Conservation (phyloP, 768 basidiomycete genomes). For the Suillus variegatus region DNA sequence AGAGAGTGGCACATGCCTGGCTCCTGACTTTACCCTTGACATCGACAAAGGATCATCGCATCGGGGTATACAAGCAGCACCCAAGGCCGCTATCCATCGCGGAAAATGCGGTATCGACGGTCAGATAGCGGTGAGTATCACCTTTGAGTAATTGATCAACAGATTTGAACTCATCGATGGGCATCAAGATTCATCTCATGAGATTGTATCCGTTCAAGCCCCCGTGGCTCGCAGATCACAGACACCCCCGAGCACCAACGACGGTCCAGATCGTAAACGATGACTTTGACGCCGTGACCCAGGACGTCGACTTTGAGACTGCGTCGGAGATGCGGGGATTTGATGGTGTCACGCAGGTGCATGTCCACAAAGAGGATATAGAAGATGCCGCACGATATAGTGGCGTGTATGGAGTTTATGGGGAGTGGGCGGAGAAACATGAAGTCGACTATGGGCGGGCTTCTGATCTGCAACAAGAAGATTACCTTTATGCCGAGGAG, state of each 20-base stretch:
- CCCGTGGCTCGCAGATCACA: constrained; percentile 15
- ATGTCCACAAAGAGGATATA: constrained; percentile 13
- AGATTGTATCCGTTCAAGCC: constrained; percentile 26
- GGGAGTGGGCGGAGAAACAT: constrained; percentile 32
- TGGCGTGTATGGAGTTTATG: constrained; percentile 33
- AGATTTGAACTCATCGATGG: constrained; percentile 15
- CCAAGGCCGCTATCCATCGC: neutral
- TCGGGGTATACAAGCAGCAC: neutral
- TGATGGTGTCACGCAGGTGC: constrained; percentile 28
- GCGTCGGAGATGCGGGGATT: constrained; percentile 24
- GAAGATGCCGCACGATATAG: constrained; percentile 21
- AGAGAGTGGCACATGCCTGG: constrained; percentile 5
- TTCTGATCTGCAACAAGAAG: constrained; percentile 22
- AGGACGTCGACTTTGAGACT: constrained; percentile 26
- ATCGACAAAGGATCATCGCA: neutral
- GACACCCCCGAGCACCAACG: constrained; percentile 31
- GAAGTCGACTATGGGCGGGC: constrained; percentile 29
- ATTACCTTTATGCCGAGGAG: constrained; percentile 26
- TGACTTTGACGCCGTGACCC: constrained; percentile 32
- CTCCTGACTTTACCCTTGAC: constrained; percentile 3
- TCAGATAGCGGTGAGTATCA: constrained; percentile 4
- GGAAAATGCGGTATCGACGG: constrained; percentile 4
- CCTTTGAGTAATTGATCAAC: neutral
- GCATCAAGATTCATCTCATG: constrained; percentile 33
- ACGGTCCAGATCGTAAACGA: constrained; percentile 33